These are phyloP conservation scores for Omphalea diandra DNA, from an alignment of 441 rosid species.

Conservation along the genomic window DNA sequence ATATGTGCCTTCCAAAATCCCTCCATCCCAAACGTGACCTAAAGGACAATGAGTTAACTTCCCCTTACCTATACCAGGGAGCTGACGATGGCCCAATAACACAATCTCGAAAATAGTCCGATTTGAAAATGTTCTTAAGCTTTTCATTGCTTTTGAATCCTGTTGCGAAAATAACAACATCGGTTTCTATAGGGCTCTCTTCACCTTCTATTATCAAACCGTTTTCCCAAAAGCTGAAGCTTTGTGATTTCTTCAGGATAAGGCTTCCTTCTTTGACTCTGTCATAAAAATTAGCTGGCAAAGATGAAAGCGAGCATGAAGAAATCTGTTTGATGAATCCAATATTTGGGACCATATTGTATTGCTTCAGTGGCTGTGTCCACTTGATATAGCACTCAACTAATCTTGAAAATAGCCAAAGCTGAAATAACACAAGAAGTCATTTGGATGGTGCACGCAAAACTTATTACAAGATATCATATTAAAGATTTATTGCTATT, in stretches of 20 bases:
- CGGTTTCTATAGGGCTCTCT: constrained; percentile 26
- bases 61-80: constrained; percentile 52
- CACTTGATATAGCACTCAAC: constrained; percentile 35
- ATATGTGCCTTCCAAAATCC: too few relatives aligned
- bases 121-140: constrained; percentile 41
- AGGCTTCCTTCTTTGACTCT: constrained; percentile 43
- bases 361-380: constrained; percentile 35
- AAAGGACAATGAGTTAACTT: too few relatives aligned
- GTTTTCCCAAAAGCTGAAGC: constrained; percentile 37
- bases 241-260: constrained; percentile 38
- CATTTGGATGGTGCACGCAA: too few relatives aligned
- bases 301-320: constrained; percentile 27
- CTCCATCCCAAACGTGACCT: too few relatives aligned
- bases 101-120: constrained; percentile 26
- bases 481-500: too few relatives aligned
- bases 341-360: constrained; percentile 49
- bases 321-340: constrained; percentile 31
- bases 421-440: too few relatives aligned
- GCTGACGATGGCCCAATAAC: constrained; percentile 37
- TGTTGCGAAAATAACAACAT: constrained; percentile 48
- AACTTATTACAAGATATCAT: not conserved
- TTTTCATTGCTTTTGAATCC: constrained; percentile 49
- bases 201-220: constrained; percentile 40
- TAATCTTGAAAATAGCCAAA: constrained; percentile 42
- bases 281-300: constrained; percentile 36